Conservation (phyloP, 2,329 filamentous ascomycete genomes). For the Fusarium nodosum region DNA sequence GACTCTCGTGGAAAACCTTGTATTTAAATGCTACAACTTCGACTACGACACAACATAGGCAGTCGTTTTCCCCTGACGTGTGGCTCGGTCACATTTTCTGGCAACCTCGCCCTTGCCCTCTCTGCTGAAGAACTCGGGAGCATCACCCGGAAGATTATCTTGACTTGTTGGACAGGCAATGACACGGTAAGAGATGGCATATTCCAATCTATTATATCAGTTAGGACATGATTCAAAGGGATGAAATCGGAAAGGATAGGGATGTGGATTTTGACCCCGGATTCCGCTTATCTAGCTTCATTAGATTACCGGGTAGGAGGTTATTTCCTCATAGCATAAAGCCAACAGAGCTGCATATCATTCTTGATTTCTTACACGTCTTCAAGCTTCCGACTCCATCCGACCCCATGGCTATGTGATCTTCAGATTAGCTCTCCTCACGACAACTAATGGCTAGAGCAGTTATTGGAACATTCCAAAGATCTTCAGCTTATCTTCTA, state of each 20-base stretch:
- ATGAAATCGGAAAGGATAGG: background rate
- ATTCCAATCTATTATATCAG: too few species aligned
- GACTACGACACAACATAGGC: too few species aligned
- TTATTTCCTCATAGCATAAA: background rate
- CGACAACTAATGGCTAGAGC: background rate
- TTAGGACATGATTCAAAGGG: background rate
- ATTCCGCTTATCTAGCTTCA: background rate
- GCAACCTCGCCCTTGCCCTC: background rate
- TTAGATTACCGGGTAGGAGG: background rate
- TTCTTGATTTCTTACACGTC: background rate
- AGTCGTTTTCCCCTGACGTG: background rate
- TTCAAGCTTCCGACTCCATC: background rate
- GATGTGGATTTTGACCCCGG: background rate
- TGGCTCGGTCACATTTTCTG: rapidly evolving
- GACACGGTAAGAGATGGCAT: background rate
- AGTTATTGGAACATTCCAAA: background rate
- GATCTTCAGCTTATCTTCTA: background rate
- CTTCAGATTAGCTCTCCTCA: background rate
- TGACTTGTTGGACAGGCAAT: rapidly evolving
- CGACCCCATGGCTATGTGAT: background rate
- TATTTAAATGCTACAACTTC: background rate
- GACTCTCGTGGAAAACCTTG: rapidly evolving
- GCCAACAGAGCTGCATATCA: background rate
- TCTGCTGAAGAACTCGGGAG: background rate
- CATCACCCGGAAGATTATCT: slow-evolving; percentile 12